phyloP scores from a whole-genome alignment of 331 rosid species.

The Quercus tomentella region DNA sequence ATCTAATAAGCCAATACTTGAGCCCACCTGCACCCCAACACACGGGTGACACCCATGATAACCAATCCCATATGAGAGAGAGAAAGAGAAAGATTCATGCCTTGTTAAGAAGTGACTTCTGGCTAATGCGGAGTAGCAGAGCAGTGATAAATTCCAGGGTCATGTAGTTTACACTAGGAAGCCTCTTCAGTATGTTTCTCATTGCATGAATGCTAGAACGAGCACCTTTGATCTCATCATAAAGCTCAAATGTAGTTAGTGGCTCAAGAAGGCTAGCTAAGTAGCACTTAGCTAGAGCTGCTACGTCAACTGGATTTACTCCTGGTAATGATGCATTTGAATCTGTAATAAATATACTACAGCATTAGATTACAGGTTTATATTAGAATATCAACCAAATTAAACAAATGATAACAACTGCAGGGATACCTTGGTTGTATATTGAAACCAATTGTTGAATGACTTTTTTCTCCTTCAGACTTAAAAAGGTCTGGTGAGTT shows the following conservation, averaged over 20 bases:
- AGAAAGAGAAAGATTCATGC: conserved; percentile 37
- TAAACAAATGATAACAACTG: conserved; percentile 23
- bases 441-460: conserved; percentile 79
- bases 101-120: conserved; percentile 87
- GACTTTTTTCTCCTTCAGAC: conserved; percentile 76
- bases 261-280: conserved; percentile 97
- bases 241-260: conserved; percentile 73
- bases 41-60: background rate
- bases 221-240: conserved; percentile 68
- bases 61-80: background rate
- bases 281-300: conserved; percentile 81
- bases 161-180: conserved; percentile 87
- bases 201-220: conserved; percentile 69
- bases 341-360: conserved; percentile 41
- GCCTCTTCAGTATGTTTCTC: conserved; percentile 73
- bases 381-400: conserved; percentile 11
- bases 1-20: background rate
- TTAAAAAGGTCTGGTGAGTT: conserved; percentile 71
- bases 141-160: conserved; percentile 92
- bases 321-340: conserved; percentile 68
- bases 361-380: background rate
- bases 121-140: conserved; percentile 77
- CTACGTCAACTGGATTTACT: conserved; percentile 73
- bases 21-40: background rate
- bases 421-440: conserved; percentile 73